These are phyloP conservation scores for Suillus bovinus DNA, from an alignment of 768 basidiomycete genomes.

Conservation along the genomic window DNA sequence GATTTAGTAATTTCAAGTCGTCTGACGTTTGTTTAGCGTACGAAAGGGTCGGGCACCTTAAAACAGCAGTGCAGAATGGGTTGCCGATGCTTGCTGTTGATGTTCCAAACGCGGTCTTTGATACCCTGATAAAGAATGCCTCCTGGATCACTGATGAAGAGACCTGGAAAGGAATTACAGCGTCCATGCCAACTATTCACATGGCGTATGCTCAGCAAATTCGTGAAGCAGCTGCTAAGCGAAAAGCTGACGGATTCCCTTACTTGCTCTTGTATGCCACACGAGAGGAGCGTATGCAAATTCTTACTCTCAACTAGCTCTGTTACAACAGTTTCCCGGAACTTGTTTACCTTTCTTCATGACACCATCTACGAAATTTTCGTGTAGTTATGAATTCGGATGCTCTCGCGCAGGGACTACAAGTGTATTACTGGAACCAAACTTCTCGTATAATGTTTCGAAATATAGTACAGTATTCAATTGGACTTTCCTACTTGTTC, in stretches of 20 bases:
- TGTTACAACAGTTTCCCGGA: neutral
- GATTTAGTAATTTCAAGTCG: neutral
- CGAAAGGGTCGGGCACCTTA: constrained; percentile 58
- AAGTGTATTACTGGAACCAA: neutral
- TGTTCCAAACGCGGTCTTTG: constrained; percentile 59
- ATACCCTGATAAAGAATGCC: constrained; percentile 54
- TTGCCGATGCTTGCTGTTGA: constrained; percentile 76
- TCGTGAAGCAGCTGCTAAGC: constrained; percentile 62
- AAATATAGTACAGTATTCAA: neutral
- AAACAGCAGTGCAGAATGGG: constrained; percentile 56
- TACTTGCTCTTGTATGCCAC: constrained; percentile 68
- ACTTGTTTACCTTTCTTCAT: neutral
- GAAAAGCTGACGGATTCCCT: constrained; percentile 60
- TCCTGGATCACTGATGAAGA: constrained; percentile 78
- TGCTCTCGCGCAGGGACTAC: neutral
- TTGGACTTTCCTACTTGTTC: constrained; percentile 12
- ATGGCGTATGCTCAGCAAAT: constrained; percentile 66
- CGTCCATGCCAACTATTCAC: constrained; percentile 55
- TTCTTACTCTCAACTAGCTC: constrained; percentile 43
- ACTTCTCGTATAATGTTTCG: neutral
- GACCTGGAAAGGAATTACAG: constrained; percentile 60
- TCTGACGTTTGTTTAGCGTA: constrained; percentile 46
- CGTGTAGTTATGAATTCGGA: neutral
- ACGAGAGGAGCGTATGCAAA: constrained; percentile 66
- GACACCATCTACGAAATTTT: neutral